Evolutionary conservation across 139 green algal species (phyloP), one percentile per base, ranked within the genome.

Genomic region (Mesotaenium endlicherianum): DNA sequence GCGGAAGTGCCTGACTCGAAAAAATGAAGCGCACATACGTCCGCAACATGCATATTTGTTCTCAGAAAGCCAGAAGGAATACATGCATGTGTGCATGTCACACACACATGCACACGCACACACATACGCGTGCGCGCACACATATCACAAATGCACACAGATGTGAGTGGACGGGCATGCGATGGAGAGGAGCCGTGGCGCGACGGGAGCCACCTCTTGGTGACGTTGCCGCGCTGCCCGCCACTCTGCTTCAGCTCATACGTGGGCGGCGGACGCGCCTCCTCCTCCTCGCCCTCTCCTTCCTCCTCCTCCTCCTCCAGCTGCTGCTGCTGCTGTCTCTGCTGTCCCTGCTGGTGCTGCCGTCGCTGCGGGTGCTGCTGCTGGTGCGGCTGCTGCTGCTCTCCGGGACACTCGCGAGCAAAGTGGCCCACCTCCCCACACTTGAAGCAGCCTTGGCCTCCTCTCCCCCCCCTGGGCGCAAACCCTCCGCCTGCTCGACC

Each of bases 401-500:
- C 14, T 5, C 42, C 42, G 14, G 60, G 75, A 6, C 75, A 82
- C 14, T 82, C 75, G 14, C 47, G 41, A 3, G 75, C 75, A 82
- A 82, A 82, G 60, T 82, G 75, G 8, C 75, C 75, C 41, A 47
- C 16, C 43, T 82, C 31, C 42, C 26, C 14, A 79, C 75, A 82
- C 11, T 82, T 82, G 58, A 82, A 82, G n/a, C 75, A 82, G 4
- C 57, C 55, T 34, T 79, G 55, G n/a, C 50, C 55, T 82, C 70
- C 70, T 11, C 55, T 82, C 70, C 70, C 3, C 5, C 75, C 6
- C 42, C 42, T 82, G 75, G 57, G 11, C 60, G 36, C 8, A n/a
- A 72, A 70, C 41, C 70, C 11, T 11, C 70, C n/a, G n/a, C n/a
- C n/a, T n/a, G n/a, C n/a, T n/a, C n/a, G n/a, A n/a, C 70, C 42